A percentile compares a stretch with the other conserved stretches of the same genome.
These are phyloP conservation scores for Cubamyces sp. DNA, from an alignment of 768 basidiomycete species.

Conservation along the genomic window DNA sequence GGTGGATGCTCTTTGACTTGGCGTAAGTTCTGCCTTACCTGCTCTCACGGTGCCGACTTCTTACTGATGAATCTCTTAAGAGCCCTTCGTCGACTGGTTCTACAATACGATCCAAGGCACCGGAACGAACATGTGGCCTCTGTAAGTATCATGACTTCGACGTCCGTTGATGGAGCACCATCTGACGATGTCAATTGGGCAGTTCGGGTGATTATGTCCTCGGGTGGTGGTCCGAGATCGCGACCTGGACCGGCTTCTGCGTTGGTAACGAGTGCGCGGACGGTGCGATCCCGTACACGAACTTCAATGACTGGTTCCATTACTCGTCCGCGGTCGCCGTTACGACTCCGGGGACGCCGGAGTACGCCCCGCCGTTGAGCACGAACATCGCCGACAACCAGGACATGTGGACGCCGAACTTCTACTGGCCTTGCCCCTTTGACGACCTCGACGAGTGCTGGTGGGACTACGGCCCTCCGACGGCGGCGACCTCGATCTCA, in stretches of 20 bases:
- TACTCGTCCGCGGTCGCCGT: conserved; percentile 5
- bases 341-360: conserved; percentile 4
- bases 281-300: conserved; percentile 7
- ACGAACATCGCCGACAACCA: background rate
- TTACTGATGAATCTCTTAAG: background rate
- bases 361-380: background rate
- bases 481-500: too few species aligned
- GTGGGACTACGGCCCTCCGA: background rate
- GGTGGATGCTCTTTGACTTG: conserved; percentile 7
- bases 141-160: background rate
- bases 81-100: conserved; percentile 16
- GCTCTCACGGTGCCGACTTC: too few species aligned
- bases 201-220: conserved; percentile 10
- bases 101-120: conserved; percentile 9
- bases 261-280: background rate
- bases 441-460: conserved; percentile 9
- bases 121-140: conserved; percentile 3
- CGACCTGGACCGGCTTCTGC: conserved; percentile 13
- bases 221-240: conserved; percentile 6
- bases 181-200: too few species aligned
- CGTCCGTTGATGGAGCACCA: background rate
- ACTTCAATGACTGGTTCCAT: conserved; percentile 20
- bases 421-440: conserved; percentile 9
- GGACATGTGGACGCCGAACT: conserved; percentile 6
- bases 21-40: background rate